phyloP scores from a whole-genome alignment of 495 filamentous ascomycete species.

The Lasiosphaeriaceae sp. region DNA sequence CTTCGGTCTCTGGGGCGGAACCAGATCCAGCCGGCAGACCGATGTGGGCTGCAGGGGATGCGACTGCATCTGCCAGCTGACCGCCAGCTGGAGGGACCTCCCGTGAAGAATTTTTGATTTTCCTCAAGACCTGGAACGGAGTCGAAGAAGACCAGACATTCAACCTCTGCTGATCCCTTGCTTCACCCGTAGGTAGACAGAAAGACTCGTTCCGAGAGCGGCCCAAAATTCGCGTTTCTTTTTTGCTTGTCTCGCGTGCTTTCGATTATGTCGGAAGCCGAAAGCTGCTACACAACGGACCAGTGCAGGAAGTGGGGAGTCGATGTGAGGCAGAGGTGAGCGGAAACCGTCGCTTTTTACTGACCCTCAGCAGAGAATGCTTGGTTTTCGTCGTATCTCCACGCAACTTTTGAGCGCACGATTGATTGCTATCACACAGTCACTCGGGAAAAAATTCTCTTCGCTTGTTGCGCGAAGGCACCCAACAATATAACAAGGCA shows the following conservation, averaged over 20 bases:
- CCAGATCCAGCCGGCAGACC: not conserved
- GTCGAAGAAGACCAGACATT: not conserved
- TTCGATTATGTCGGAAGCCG: no score
- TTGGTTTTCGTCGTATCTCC: not conserved
- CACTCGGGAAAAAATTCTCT: not conserved
- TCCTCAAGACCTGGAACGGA: not conserved
- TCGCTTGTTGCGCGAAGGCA: not conserved
- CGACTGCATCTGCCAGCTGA: constrained; percentile 1
- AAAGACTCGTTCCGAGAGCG: no score
- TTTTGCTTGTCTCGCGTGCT: no score
- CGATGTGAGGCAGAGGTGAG: no score
- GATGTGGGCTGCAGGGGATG: not conserved
- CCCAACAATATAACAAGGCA: not conserved
- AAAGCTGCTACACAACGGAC: no score
- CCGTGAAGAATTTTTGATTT: not conserved
- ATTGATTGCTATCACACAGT: not conserved
- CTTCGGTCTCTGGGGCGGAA: not conserved
- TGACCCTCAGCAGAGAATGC: no score
- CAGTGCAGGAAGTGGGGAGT: no score
- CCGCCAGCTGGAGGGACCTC: constrained; percentile 5
- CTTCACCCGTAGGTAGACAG: no score
- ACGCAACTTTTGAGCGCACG: not conserved
- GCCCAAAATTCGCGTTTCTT: no score
- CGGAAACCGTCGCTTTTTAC: no score
- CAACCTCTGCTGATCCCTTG: no score